Conservation (phyloP, 768 basidiomycete species). For the Russula vinacea region DNA sequence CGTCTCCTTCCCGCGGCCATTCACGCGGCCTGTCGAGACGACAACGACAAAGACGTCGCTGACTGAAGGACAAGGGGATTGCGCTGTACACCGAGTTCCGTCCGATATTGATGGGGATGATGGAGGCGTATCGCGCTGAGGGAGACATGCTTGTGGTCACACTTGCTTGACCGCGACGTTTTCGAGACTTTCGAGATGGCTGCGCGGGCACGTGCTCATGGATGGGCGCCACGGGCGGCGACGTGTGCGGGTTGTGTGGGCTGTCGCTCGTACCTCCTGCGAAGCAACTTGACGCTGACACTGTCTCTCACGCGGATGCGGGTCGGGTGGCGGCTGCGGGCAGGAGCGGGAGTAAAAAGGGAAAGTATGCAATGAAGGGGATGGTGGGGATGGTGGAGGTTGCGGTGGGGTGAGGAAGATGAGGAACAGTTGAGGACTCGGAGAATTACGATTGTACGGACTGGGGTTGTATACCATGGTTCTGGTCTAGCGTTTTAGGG, state of each 20-base stretch:
- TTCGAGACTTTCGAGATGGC: slow-evolving; percentile 67
- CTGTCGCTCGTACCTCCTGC: slow-evolving; percentile 40
- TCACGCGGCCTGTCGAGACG: slow-evolving; percentile 86
- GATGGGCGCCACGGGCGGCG: slow-evolving; percentile 56
- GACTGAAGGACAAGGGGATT: slow-evolving; percentile 38
- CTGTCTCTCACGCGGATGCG: background rate
- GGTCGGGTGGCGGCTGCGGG: background rate
- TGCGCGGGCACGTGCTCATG: slow-evolving; percentile 53
- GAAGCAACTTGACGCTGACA: background rate
- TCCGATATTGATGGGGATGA: slow-evolving; percentile 85
- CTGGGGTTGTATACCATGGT: slow-evolving; percentile 58
- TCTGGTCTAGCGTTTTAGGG: slow-evolving; percentile 39
- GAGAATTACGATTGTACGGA: slow-evolving; percentile 52
- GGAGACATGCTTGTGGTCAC: slow-evolving; percentile 87
- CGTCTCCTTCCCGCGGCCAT: slow-evolving; percentile 87
- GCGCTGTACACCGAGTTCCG: slow-evolving; percentile 89
- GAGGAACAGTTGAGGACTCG: background rate
- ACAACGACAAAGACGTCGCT: slow-evolving; percentile 38
- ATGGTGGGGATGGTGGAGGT: background rate
- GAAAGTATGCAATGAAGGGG: slow-evolving; percentile 20
- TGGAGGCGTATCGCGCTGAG: slow-evolving; percentile 90
- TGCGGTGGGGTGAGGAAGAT: slow-evolving; percentile 20
- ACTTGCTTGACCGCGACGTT: slow-evolving; percentile 76
- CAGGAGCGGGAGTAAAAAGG: slow-evolving; percentile 12
- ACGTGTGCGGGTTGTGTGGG: slow-evolving; percentile 55